Conservation (phyloP, 2,329 filamentous ascomycete genomes). For the Cladophialophora carrionii region DNA sequence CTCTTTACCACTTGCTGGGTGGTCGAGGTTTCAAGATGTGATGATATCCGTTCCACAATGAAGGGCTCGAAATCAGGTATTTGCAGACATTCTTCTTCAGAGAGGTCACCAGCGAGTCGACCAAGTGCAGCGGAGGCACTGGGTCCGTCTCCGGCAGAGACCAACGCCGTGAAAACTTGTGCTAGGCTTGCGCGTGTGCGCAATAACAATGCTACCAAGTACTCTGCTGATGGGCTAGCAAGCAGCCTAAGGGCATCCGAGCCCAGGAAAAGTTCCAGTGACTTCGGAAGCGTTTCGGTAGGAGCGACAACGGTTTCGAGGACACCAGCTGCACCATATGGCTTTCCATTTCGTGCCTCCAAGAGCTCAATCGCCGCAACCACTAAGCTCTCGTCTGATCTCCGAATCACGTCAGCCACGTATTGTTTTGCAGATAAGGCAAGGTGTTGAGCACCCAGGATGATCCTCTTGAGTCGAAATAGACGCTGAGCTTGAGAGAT, state of each 20-base stretch:
- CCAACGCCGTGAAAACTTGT: constrained; percentile 44
- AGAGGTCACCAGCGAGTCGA: constrained; percentile 19
- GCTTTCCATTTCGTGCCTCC: constrained; percentile 63
- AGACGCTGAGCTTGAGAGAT: constrained; percentile 69
- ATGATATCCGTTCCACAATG: constrained; percentile 47
- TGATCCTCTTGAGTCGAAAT: constrained; percentile 58
- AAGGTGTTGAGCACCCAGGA: constrained; percentile 15
- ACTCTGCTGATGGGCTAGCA: constrained; percentile 67
- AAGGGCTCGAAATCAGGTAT: constrained; percentile 25
- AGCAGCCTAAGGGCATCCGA: constrained; percentile 63
- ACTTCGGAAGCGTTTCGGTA: constrained; percentile 35
- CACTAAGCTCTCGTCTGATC: constrained; percentile 42
- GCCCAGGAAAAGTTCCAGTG: constrained; percentile 53
- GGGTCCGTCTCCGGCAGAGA: constrained; percentile 41
- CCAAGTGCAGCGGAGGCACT: constrained; percentile 17
- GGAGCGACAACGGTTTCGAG: constrained; percentile 58
- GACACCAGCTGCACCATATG: constrained; percentile 65
- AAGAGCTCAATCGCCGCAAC: constrained; percentile 56
- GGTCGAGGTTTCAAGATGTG: constrained; percentile 40
- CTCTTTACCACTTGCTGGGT: constrained; percentile 39
- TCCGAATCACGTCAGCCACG: constrained; percentile 30
- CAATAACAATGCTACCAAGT: constrained; percentile 68
- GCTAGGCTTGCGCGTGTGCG: constrained; percentile 44
- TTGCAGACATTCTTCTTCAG: constrained; percentile 20
- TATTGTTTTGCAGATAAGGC: background rate